Base-by-base conservation (phyloP, 208 protist genomes). In the Angomonas deanei region DNA sequence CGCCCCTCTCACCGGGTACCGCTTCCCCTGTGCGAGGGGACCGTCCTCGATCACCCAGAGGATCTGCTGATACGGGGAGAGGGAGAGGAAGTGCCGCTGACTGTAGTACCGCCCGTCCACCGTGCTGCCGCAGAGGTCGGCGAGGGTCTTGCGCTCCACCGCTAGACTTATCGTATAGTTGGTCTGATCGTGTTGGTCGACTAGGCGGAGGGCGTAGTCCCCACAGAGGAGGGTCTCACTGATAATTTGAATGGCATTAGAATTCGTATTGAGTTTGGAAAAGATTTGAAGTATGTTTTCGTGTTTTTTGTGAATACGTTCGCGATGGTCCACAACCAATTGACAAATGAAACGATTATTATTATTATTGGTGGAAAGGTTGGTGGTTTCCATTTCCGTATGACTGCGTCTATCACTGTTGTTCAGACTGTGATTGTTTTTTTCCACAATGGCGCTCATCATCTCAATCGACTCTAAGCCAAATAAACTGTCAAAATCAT, bases 131-230 rank as follows among this genome's bases (percentile, higher is more conserved):
- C 86, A 77, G 36, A 93, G 73, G 52, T 93, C 87, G 2, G 70
- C 73, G 1, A 76, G 64, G 0, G 87, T 93, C 67, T 93, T 93
- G 46, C 87, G 81, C 75, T 93, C 87, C 66, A 93, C 82, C 1
- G 89, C 74, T 8, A 91, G 26, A 2, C 81, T 42, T 23, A 60
- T 36, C 27, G 63, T 42, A 53, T 28, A 27, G 47, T 28, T 17
- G 8, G 11, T 53, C 5, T 17, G 5, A 26, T 28, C n/a, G 47
- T 53, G 23, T 8, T 42, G 36, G 8, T 27, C 47, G 47, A 26
- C 19, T 5, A 26, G n/a, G 47, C 8, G 11, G 47, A 13, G 23
- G 10, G n/a, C 11, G 47, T 28, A 17, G n/a, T 17, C 47, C 10
- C 47, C 47, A 42, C 11, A 42, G 36, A 15, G 36, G 5, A 53